Evolutionary conservation across 257 asterid species (phyloP).

Genomic region (Capsicum pubescens): DNA sequence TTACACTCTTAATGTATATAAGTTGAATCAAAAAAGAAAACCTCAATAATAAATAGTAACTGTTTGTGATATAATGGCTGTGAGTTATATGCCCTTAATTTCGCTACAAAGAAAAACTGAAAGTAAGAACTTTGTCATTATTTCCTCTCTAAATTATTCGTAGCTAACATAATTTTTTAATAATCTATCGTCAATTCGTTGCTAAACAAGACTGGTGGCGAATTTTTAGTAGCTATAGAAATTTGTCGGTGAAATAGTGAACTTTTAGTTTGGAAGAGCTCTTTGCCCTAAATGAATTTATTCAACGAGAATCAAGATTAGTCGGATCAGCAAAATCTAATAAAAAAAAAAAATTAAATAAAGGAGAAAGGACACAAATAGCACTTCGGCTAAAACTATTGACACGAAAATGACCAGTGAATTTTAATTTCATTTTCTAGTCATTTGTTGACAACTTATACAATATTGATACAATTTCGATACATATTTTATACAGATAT

Average conservation of each 20-base stretch:
- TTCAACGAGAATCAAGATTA: background rate
- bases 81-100: background rate
- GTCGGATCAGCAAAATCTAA: background rate
- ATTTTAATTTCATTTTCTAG: no score
- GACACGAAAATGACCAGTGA: no score
- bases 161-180: background rate
- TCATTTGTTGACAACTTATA: no score
- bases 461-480: no score
- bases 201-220: background rate
- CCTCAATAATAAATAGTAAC: background rate
- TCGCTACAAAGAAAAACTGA: background rate
- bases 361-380: no score
- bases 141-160: background rate
- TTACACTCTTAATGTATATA: no score
- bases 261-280: background rate
- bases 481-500: no score
- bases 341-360: no score
- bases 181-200: no score
- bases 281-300: background rate
- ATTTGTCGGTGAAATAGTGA: background rate
- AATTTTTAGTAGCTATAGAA: background rate
- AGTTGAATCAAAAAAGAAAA: background rate
- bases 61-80: background rate
- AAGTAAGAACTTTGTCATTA: background rate
- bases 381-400: no score